These are phyloP conservation scores for Diutina neorugosa DNA, from an alignment of 1,139 yeast genomes.

Conservation along the genomic window DNA sequence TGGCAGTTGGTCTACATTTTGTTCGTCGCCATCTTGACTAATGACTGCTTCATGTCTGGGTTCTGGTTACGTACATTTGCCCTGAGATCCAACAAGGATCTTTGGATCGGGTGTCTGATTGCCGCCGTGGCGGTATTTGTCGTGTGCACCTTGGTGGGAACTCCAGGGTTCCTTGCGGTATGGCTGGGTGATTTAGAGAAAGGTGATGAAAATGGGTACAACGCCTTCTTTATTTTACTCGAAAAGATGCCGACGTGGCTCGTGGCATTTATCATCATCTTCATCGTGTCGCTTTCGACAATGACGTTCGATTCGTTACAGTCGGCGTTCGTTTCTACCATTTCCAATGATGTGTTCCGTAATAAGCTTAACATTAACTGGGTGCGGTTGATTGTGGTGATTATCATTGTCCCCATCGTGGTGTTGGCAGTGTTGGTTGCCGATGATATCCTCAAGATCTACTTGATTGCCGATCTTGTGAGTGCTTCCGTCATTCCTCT, in stretches of 20 bases:
- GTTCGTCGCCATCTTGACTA: conserved; percentile 77
- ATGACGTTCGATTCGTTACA: conserved; percentile 86
- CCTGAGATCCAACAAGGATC: conserved; percentile 62
- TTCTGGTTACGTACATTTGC: conserved; percentile 95
- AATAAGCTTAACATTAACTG: conserved; percentile 58
- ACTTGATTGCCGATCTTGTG: conserved; percentile 80
- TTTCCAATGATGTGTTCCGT: conserved; percentile 82
- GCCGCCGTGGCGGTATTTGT: conserved; percentile 58
- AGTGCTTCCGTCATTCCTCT: conserved; percentile 82
- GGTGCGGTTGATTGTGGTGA: conserved; percentile 59
- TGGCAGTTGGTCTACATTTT: conserved; percentile 85
- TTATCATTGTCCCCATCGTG: conserved; percentile 73
- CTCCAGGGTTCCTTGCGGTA: conserved; percentile 78
- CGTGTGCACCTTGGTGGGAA: conserved; percentile 62
- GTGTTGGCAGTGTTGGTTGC: conserved; percentile 77
- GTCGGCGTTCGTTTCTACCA: conserved; percentile 78
- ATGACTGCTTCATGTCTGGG: conserved; percentile 83
- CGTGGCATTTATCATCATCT: conserved; percentile 69
- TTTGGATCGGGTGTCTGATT: conserved; percentile 60
- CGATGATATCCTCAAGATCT: conserved; percentile 72
- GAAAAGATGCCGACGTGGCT: conserved; percentile 80
- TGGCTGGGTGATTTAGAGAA: conserved; percentile 70
- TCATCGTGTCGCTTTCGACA: conserved; percentile 62
- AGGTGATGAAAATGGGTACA: conserved; percentile 46
- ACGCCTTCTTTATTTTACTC: conserved; percentile 61